Conservation (phyloP, 1,284 basidiomycete species). For the Puccinia polysora region DNA sequence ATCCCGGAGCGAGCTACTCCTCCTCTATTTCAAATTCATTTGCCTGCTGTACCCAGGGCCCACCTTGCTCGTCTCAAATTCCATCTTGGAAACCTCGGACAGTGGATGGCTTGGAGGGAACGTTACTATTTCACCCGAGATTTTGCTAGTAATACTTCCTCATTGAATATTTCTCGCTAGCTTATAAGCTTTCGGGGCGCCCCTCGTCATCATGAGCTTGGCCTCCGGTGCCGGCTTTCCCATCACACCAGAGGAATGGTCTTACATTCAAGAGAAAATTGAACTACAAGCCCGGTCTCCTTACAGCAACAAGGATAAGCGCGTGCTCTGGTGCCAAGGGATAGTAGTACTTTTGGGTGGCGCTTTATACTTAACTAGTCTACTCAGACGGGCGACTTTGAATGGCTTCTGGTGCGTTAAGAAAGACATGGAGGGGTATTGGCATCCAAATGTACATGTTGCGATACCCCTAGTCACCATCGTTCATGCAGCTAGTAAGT, state of each 20-base stretch:
- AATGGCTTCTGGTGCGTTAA: slow-evolving; percentile 40
- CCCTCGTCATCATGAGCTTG: no score
- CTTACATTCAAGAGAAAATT: slow-evolving; percentile 30
- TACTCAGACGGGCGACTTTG: slow-evolving; percentile 11
- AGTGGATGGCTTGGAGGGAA: no score
- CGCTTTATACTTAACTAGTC: slow-evolving; percentile 14
- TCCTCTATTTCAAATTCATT: no score
- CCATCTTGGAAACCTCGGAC: no score
- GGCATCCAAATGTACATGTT: slow-evolving; percentile 42
- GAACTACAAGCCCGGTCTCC: slow-evolving; percentile 21
- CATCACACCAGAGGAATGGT: slow-evolving; percentile 28
- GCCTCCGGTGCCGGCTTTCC: slow-evolving; percentile 5
- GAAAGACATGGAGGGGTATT: slow-evolving; percentile 40
- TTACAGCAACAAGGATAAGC: slow-evolving; percentile 24
- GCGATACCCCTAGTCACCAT: slow-evolving; percentile 38
- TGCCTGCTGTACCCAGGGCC: no score
- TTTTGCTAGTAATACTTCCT: no score
- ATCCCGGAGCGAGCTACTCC: no score
- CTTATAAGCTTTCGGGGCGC: no score
- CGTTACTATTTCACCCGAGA: no score
- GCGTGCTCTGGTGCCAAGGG: slow-evolving; percentile 38
- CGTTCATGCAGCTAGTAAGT: slow-evolving; percentile 24
- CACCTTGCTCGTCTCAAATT: no score
- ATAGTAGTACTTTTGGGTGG: slow-evolving; percentile 38
- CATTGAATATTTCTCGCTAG: no score